A percentile compares a stretch with the other conserved stretches of the same genome.
Conservation (phyloP, 306 rosid genomes). For the Quercus glauca region DNA sequence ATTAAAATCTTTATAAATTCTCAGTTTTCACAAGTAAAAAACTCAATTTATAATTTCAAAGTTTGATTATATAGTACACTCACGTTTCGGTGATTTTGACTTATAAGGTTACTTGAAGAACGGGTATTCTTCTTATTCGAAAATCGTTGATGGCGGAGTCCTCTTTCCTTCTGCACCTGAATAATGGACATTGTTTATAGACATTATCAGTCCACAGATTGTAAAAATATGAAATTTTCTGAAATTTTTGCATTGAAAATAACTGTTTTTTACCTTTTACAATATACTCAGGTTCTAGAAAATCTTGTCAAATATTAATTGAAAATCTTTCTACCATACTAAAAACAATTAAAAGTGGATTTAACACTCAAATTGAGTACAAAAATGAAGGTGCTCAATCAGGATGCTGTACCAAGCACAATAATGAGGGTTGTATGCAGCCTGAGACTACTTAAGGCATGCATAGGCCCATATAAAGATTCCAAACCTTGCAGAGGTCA, state of each 20-base stretch:
- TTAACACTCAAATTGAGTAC: background rate
- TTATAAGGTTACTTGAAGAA: background rate
- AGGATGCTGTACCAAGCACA: background rate
- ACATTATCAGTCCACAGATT: background rate
- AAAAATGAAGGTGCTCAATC: background rate
- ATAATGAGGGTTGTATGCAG: background rate
- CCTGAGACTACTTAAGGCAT: background rate
- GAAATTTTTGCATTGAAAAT: background rate
- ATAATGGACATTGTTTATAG: background rate
- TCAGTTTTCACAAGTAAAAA: background rate
- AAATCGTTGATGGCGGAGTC: background rate
- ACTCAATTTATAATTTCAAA: background rate
- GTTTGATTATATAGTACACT: background rate
- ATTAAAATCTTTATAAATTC: background rate
- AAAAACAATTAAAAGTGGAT: background rate
- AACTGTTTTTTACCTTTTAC: background rate
- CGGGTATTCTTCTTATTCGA: background rate
- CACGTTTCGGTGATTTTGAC: slow-evolving; percentile 6
- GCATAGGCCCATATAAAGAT: background rate
- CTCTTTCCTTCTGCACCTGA: slow-evolving; percentile 10
- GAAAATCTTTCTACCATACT: background rate
- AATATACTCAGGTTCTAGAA: background rate
- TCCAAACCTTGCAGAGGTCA: background rate
- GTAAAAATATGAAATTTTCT: background rate
- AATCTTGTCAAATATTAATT: background rate